Evolutionary conservation across 495 filamentous ascomycete species (phyloP).

Genomic region (Aspergillus affinis): DNA sequence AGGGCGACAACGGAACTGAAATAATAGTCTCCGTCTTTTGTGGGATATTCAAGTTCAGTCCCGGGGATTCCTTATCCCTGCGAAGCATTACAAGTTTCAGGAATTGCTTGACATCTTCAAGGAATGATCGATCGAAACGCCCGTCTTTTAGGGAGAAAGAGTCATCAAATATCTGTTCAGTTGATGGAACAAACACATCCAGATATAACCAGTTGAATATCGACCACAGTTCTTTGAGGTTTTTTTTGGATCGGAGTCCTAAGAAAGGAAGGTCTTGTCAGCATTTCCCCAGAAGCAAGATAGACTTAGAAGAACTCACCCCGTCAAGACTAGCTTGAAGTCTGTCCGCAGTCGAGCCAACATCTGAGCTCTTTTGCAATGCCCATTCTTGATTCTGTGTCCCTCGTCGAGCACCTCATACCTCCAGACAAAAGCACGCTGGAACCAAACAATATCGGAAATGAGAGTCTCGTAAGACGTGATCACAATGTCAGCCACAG

Average conservation of each 20-base stretch:
- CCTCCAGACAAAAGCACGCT: constrained; percentile 56
- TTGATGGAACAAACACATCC: constrained; percentile 57
- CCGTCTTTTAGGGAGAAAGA: constrained; percentile 61
- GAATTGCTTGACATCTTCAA: constrained; percentile 53
- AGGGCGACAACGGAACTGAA: constrained; percentile 59
- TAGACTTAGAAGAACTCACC: constrained; percentile 20
- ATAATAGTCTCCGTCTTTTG: constrained; percentile 60
- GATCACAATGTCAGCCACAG: constrained; percentile 50
- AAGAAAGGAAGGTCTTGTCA: neutral
- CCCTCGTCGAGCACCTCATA: constrained; percentile 61
- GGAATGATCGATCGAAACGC: constrained; percentile 51
- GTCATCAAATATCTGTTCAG: constrained; percentile 50
- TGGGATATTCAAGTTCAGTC: constrained; percentile 58
- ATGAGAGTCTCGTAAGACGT: constrained; percentile 63
- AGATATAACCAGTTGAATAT: constrained; percentile 64
- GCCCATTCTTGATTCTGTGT: constrained; percentile 61
- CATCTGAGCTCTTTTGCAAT: constrained; percentile 48
- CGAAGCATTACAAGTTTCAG: constrained; percentile 64
- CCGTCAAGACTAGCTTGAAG: constrained; percentile 61
- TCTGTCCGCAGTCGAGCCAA: constrained; percentile 54
- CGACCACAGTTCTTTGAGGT: constrained; percentile 62
- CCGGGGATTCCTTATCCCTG: constrained; percentile 60
- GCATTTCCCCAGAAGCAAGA: neutral
- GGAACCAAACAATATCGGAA: constrained; percentile 59
- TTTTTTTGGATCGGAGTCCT: constrained; percentile 63